These are phyloP conservation scores for Aspergillus costaricaensis DNA, from an alignment of 2,329 filamentous ascomycete species.

Conservation along the genomic window DNA sequence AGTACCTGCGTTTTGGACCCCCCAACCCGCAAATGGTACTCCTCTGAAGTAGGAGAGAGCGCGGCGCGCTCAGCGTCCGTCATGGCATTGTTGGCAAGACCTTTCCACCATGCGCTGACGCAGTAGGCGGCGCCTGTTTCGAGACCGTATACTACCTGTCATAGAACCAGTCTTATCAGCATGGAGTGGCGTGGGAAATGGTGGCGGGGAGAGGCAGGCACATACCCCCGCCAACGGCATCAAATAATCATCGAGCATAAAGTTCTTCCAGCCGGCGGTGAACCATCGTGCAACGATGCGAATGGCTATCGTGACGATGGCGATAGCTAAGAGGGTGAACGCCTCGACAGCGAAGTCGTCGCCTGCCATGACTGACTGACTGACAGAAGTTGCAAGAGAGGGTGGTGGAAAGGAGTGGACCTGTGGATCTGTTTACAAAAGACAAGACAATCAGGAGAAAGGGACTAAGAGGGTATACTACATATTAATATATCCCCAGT, in stretches of 20 bases:
- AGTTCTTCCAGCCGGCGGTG: conserved; percentile 51
- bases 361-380: conserved; percentile 14
- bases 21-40: conserved; percentile 53
- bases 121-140: conserved; percentile 55
- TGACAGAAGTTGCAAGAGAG: background rate
- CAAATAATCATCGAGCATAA: conserved; percentile 62
- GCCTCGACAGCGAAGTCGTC: conserved; percentile 48
- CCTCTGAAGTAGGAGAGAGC: conserved; percentile 47
- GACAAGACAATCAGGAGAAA: too few species aligned
- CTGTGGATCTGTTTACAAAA: background rate
- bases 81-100: conserved; percentile 61
- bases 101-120: conserved; percentile 52
- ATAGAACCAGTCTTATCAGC: background rate
- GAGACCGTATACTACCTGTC: conserved; percentile 53
- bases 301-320: conserved; percentile 52
- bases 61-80: conserved; percentile 51
- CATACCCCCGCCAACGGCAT: conserved; percentile 57
- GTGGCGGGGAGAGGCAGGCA: background rate
- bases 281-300: conserved; percentile 54
- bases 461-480: too few species aligned
- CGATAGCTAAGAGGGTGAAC: conserved; percentile 55
- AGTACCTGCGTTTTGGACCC: conserved; percentile 58
- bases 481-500: too few species aligned
- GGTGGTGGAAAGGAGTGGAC: background rate
- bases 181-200: background rate